These are phyloP conservation scores for Blumeriella jaapii DNA, from an alignment of 2,329 filamentous ascomycete species.

Conservation along the genomic window DNA sequence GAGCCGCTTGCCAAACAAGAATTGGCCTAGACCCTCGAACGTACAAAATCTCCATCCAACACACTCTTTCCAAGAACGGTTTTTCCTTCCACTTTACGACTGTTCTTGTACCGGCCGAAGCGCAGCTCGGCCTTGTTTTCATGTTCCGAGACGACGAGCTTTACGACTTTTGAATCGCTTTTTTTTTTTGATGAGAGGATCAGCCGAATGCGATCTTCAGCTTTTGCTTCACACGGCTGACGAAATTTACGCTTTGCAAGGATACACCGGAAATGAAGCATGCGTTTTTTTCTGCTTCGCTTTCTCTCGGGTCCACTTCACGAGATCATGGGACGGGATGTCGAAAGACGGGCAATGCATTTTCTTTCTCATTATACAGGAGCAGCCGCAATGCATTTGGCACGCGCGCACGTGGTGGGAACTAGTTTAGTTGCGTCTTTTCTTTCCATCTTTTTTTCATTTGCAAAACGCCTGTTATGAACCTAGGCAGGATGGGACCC, in stretches of 20 bases:
- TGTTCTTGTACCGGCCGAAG: constrained; percentile 31
- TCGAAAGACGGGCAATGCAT: background rate
- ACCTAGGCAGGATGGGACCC: constrained; percentile 15
- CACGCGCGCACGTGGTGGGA: background rate
- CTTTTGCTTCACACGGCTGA: constrained; percentile 13
- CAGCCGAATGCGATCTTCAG: background rate
- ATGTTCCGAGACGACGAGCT: constrained; percentile 31
- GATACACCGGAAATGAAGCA: constrained; percentile 19
- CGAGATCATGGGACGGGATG: background rate
- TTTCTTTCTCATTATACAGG: background rate
- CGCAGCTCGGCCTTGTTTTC: constrained; percentile 28
- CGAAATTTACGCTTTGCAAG: constrained; percentile 18
- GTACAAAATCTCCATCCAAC: constrained; percentile 21
- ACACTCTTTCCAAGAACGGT: constrained; percentile 23
- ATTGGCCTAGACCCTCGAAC: constrained; percentile 20
- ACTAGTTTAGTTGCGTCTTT: background rate
- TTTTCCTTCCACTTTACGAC: constrained; percentile 23
- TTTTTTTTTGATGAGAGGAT: no score
- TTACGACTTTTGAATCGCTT: constrained; percentile 28
- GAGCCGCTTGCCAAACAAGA: constrained; percentile 11
- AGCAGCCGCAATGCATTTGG: background rate
- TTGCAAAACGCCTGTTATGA: constrained; percentile 26
- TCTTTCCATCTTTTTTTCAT: no score
- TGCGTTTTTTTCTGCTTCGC: no score
- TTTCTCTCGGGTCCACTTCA: no score